Conservation (phyloP, 306 rosid genomes). For the Quercus berberidifolia region DNA sequence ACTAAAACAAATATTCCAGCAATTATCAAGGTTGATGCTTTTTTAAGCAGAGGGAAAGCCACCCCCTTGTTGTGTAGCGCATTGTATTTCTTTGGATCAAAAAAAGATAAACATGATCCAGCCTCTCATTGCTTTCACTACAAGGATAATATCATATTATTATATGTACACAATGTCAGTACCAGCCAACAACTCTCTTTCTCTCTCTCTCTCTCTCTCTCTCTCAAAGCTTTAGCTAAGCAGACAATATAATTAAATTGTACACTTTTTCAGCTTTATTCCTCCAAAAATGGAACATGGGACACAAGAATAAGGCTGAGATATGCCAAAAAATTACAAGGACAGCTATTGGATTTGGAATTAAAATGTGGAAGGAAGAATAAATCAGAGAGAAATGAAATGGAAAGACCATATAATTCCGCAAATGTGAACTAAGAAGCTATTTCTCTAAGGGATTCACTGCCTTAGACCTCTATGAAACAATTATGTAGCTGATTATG, state of each 20-base stretch:
- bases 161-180: neutral
- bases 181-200: conserved; percentile 26
- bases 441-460: conserved; percentile 44
- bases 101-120: neutral
- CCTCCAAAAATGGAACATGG: neutral
- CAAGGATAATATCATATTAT: neutral
- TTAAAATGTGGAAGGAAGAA: conserved; percentile 27
- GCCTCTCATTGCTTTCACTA: neutral
- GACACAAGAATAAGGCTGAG: conserved; percentile 40
- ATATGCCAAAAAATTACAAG: conserved; percentile 11
- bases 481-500: conserved; percentile 46
- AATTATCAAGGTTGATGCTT: neutral
- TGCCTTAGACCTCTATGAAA: conserved; percentile 51
- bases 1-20: neutral
- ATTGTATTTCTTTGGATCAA: neutral
- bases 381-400: conserved; percentile 19
- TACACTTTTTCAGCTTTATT: conserved; percentile 27
- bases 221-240: conserved; percentile 30
- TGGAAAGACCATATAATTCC: conserved; percentile 39
- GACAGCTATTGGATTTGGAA: neutral
- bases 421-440: conserved; percentile 40
- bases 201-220: conserved; percentile 21
- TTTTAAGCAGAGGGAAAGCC: neutral
- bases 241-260: conserved; percentile 41
- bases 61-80: neutral